A percentile compares a stretch with the other conserved stretches of the same genome.
Evolutionary conservation across 129 eudicot species (phyloP).

Genomic region (Ambrosia trifida): DNA sequence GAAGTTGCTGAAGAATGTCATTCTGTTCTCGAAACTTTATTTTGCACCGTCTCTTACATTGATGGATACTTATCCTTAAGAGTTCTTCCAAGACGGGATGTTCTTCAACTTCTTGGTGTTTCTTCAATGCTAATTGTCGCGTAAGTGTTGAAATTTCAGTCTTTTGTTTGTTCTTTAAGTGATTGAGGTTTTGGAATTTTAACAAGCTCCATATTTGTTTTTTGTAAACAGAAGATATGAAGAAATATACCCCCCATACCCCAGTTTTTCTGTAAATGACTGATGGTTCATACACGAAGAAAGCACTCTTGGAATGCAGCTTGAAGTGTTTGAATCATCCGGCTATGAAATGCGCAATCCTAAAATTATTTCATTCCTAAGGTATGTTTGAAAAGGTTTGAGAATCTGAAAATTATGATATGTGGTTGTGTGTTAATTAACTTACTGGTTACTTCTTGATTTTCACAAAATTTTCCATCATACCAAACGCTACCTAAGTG

Average conservation of each 20-base stretch:
- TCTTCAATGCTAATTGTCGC: conserved; percentile 88
- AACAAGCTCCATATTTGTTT: background rate
- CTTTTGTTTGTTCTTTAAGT: background rate
- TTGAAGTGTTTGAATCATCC: conserved; percentile 59
- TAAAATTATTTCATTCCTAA: conserved; percentile 56
- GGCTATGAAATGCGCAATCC: conserved; percentile 73
- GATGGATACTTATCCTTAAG: conserved; percentile 64
- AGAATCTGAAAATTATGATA: background rate
- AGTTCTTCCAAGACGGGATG: conserved; percentile 36
- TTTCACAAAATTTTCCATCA: conserved; percentile 49
- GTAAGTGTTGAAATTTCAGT: conserved; percentile 38
- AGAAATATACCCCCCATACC: conserved; percentile 53
- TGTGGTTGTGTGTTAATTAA: background rate
- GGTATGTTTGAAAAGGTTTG: conserved; percentile 31
- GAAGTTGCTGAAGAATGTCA: conserved; percentile 72
- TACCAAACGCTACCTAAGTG: too few relatives aligned
- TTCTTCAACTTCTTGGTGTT: conserved; percentile 79
- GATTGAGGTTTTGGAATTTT: background rate
- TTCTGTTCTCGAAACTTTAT: conserved; percentile 64
- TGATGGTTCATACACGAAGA: conserved; percentile 56
- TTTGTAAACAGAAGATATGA: conserved; percentile 58
- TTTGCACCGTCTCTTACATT: conserved; percentile 54
- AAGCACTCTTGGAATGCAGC: conserved; percentile 72
- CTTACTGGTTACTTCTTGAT: background rate
- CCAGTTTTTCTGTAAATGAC: conserved; percentile 60